Evolutionary conservation across 768 basidiomycete genomes (phyloP).

Genomic region (Sutorius australiensis): DNA sequence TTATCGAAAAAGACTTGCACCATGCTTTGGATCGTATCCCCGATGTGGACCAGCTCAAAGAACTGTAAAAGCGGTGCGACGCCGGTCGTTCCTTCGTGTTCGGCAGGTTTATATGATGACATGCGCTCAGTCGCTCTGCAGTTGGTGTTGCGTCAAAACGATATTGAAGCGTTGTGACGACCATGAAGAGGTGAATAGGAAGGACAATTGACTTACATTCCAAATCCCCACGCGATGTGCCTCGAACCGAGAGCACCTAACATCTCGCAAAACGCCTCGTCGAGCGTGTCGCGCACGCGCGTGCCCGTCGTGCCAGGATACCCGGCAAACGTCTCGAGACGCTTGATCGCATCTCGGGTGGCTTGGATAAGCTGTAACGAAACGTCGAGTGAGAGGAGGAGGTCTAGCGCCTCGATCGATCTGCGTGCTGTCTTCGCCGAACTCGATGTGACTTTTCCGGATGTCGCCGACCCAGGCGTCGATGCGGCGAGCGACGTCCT

Average conservation of each 20-base stretch:
- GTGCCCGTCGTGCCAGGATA: conserved; percentile 88
- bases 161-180: background rate
- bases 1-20: conserved; percentile 98
- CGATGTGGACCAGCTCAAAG: conserved; percentile 95
- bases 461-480: background rate
- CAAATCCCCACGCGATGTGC: conserved; percentile 81
- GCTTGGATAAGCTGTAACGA: conserved; percentile 92
- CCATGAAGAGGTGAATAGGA: background rate
- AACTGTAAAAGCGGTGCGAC: conserved; percentile 95
- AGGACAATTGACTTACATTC: conserved; percentile 44
- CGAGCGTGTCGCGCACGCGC: conserved; percentile 87
- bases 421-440: background rate
- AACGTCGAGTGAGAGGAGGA: conserved; percentile 86
- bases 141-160: background rate
- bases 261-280: conserved; percentile 88
- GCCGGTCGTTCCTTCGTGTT: conserved; percentile 73
- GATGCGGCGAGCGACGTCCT: background rate
- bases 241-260: conserved; percentile 71
- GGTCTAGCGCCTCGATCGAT: conserved; percentile 54
- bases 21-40: conserved; percentile 97
- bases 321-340: conserved; percentile 82
- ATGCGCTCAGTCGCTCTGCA: conserved; percentile 84
- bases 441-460: background rate
- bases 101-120: conserved; percentile 84
- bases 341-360: conserved; percentile 85